Evolutionary conservation across 352 stramenopile genomes (phyloP).

Genomic region (Globisporangium splendens): DNA sequence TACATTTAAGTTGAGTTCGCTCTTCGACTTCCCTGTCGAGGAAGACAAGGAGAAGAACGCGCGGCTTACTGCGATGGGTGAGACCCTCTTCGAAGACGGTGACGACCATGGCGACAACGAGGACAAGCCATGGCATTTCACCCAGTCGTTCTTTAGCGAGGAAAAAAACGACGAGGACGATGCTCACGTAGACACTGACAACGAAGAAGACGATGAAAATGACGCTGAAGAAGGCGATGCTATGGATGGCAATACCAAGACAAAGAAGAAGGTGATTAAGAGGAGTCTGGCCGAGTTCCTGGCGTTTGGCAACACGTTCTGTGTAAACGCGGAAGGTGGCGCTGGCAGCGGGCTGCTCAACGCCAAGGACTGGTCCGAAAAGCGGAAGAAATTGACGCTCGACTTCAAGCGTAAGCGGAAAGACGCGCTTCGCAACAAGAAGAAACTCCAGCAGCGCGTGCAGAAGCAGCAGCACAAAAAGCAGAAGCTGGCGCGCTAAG

Average conservation of each 20-base stretch:
- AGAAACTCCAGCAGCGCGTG: constrained; percentile 54
- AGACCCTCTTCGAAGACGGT: constrained; percentile 36
- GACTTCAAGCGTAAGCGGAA: constrained; percentile 83
- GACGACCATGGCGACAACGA: constrained; percentile 16
- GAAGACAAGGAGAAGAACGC: constrained; percentile 36
- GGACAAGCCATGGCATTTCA: constrained; percentile 38
- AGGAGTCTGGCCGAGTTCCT: constrained; percentile 62
- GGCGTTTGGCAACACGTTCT: constrained; percentile 54
- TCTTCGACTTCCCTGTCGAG: constrained; percentile 62
- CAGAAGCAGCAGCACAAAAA: constrained; percentile 25
- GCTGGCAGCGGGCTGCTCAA: constrained; percentile 14
- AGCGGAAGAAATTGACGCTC: constrained; percentile 67
- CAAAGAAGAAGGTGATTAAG: constrained; percentile 22
- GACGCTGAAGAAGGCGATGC: constrained; percentile 38
- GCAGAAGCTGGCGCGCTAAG: constrained; percentile 23
- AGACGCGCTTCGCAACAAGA: constrained; percentile 71
- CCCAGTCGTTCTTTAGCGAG: constrained; percentile 31
- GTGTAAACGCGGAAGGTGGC: constrained; percentile 16
- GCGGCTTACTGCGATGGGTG: constrained; percentile 36
- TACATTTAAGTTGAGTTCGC: constrained; percentile 67
- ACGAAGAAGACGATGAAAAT: constrained; percentile 23
- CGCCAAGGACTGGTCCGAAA: constrained; percentile 44
- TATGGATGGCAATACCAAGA: constrained; percentile 15
- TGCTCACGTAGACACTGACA: constrained; percentile 20
- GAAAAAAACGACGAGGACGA: constrained; percentile 22